phyloP scores from a whole-genome alignment of 1,139 yeast genomes.

The Debaryomycetaceae sp. region DNA sequence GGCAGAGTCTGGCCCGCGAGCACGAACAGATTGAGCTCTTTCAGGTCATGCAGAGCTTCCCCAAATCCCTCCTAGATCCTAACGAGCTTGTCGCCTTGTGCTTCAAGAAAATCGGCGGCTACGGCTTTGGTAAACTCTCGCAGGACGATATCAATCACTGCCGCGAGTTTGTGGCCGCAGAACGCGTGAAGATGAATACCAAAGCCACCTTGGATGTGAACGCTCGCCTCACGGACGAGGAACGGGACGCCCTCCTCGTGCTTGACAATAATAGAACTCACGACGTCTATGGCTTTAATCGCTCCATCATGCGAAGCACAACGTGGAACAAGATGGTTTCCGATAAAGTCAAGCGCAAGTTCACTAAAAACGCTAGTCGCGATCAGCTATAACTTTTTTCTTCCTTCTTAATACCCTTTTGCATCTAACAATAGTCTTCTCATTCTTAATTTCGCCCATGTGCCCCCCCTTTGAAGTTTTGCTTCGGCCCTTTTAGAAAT shows the following conservation, averaged over 20 bases:
- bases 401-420: too few relatives aligned
- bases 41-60: slow-evolving; percentile 75
- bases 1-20: slow-evolving; percentile 12
- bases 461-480: too few relatives aligned
- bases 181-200: slow-evolving; percentile 34
- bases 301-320: slow-evolving; percentile 44
- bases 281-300: slow-evolving; percentile 39
- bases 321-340: slow-evolving; percentile 48
- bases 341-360: slow-evolving; percentile 36
- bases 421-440: too few relatives aligned
- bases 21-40: slow-evolving; percentile 77
- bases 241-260: slow-evolving; percentile 23
- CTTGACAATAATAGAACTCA: slow-evolving; percentile 19
- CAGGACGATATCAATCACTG: slow-evolving; percentile 76
- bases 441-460: too few relatives aligned
- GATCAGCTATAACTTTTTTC: too few relatives aligned
- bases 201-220: slow-evolving; percentile 24
- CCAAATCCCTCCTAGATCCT: slow-evolving; percentile 65
- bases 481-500: too few relatives aligned
- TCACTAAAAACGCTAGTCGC: slow-evolving; percentile 17
- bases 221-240: slow-evolving; percentile 27
- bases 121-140: slow-evolving; percentile 57
- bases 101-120: slow-evolving; percentile 62
- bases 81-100: slow-evolving; percentile 60
- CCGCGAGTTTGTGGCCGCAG: slow-evolving; percentile 63